Conservation (phyloP, 805 yeast species). For the Metahyphopichia silvanorum region DNA sequence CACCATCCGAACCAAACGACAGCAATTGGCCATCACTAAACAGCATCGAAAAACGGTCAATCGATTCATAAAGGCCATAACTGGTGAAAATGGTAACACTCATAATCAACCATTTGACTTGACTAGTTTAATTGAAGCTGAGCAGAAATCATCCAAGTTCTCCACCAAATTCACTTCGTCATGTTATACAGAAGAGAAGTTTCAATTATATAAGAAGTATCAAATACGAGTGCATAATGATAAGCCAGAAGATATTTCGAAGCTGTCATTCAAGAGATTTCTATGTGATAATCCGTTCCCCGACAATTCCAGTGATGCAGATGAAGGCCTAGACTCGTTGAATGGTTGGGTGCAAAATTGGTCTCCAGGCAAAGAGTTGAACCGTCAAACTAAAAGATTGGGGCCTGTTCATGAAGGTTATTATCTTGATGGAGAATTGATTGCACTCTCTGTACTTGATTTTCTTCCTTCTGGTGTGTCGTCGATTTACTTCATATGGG, state of each 20-base stretch:
- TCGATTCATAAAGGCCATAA: slow-evolving; percentile 47
- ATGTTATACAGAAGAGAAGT: slow-evolving; percentile 55
- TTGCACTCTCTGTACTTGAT: slow-evolving; percentile 78
- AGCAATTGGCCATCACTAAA: slow-evolving; percentile 48
- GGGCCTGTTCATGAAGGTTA: slow-evolving; percentile 84
- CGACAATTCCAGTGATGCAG: slow-evolving; percentile 2
- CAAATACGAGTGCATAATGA: slow-evolving; percentile 73
- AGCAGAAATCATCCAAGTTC: slow-evolving; percentile 31
- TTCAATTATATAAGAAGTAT: slow-evolving; percentile 58
- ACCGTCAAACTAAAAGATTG: slow-evolving; percentile 11
- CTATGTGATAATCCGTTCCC: slow-evolving; percentile 67
- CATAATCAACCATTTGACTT: slow-evolving; percentile 16
- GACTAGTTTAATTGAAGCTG: slow-evolving; percentile 36
- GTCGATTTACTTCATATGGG: slow-evolving; percentile 86
- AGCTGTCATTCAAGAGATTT: slow-evolving; percentile 56
- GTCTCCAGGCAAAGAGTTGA: slow-evolving; percentile 6
- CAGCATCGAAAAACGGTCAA: slow-evolving; percentile 67
- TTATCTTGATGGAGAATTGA: slow-evolving; percentile 56
- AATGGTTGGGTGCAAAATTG: slow-evolving; percentile 38
- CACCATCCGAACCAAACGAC: slow-evolving; percentile 64
- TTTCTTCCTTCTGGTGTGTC: slow-evolving; percentile 73
- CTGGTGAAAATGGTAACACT: slow-evolving; percentile 9
- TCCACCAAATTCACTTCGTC: slow-evolving; percentile 53
- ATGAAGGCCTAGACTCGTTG: slow-evolving; percentile 22
- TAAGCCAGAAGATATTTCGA: slow-evolving; percentile 40